Base-by-base conservation (phyloP, 768 basidiomycete genomes). In the Boletus reticuloceps region DNA sequence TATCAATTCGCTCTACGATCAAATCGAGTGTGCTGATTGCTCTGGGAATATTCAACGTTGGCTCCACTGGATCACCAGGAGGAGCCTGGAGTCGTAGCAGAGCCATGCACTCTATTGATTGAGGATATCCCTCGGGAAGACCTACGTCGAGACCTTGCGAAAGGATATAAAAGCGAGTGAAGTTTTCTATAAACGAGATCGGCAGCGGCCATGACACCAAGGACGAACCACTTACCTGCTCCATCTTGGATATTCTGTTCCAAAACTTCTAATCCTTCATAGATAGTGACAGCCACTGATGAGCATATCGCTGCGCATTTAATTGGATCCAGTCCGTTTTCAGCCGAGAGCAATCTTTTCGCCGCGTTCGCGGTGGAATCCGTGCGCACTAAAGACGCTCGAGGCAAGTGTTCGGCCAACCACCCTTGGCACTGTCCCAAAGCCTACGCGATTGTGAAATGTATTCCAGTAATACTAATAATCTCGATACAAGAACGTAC, bases 271-370 rank as follows among this genome's bases (percentile, higher is more conserved):
- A 91, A 70, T n/a, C 79, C 84, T 1, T 78, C 70, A 56, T 88
- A 87, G 39, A 88, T 61, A 13, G 75, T 76, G 6, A 78, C 75
- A 54, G 86, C 88, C 25, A 87, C 72, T 25, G 75, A 78, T 11
- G 90, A 91, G 62, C 87, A 89, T 53, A 93, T 89, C 11, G 89
- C 90, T 4, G 88, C 90, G 59, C 79, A 80, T 55, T 77, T 75
- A 7, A 69, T 65, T 9, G 78, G 72, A 42, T 73, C 76, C 17
- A 75, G 66, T 12, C 81, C 70, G 12, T 72, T 68, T 45, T 58
- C 58, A 4, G 52, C n/a, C 3, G 60, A 68, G 6, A 79, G 58
- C 11, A 74, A 51, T 14, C 57, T 55, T 61, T 78, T 75, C 2
- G 89, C 90, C 11, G 90, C 90, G 5, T 77, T 78, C 0, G 88